Base-by-base conservation (phyloP, 177 flowering plant genomes). In the Telopea speciosissima region DNA sequence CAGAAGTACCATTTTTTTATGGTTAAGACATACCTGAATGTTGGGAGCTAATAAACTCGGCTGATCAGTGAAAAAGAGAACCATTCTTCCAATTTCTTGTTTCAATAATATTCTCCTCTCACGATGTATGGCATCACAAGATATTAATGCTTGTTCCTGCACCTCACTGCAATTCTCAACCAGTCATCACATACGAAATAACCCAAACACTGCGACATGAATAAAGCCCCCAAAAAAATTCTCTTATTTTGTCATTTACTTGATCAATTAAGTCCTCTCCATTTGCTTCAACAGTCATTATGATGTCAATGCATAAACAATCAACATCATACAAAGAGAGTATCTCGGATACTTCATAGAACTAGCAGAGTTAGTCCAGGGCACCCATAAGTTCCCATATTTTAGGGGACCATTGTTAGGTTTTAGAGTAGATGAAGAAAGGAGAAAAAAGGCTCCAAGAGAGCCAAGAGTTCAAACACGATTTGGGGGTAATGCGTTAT, bases 61-160 rank as follows among this genome's bases (percentile, higher is more conserved):
- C 75, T 93, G 98, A 74, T 96, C 99, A 64, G 90, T 83, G 64
- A 96, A 96, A 79, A 96, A 96, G n/a, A 93, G 84, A 66, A 90
- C 96, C 99, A 93, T 96, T 75, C 98, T 87, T 54, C 99, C 96
- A 81, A 93, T 93, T 78, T 96, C 99, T 78, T 96, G 99, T 78
- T 96, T 96, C 68, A 96, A 65, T 44, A 96, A 73, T 79, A 90
- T 85, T 81, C 99, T 89, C 78, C 96, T 84, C 74, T 96, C 99
- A 56, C 74, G 90, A 73, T 96, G 99, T 79, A 91, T 89, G 49
- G 85, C 86, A 82, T 91, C 97, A 83, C 98, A 96, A 17, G 90
- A 90, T 58, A 76, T 11, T 63, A 93, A 65, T 70, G 97, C 96
- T 82, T 91, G 98, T 70, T 96, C 99, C 76, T 91, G 93, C 69